Evolutionary conservation across 441 rosid genomes (phyloP), one percentile per base, ranked within the genome.

Genomic region (Populus hybrid): DNA sequence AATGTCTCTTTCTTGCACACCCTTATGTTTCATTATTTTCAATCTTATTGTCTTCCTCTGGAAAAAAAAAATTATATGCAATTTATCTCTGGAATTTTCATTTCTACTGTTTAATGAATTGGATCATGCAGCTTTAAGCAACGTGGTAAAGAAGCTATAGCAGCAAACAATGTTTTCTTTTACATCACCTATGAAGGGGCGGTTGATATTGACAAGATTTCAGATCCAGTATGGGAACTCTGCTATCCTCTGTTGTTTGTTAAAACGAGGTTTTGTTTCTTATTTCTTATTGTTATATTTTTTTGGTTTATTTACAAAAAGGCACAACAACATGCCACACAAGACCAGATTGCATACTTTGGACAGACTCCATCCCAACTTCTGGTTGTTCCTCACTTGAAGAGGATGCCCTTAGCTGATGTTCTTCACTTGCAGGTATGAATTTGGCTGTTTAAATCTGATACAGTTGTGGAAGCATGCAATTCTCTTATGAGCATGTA

Each of bases 361-460:
- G 99, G 99, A 79, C 99, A 97, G 84, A 97, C 99, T 36, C 99
- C 99, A 79, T 97, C 99, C 81, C 98, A 94, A 85, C 99, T 97
- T 79, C 86, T 94, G 34, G 91, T 90, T 46, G 88, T 84, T 70
- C 99, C 99, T 83, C 99, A 97, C 88, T 79, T 87, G 90, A 94
- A 90, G 82, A 91, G 84, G 86, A 90, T 90, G 93, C 94, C 97
- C 35, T 81, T 92, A 77, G 83, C 92, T 50, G 97, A 97, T 79
- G 94, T 91, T 86, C 92, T 93, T 83, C 97, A 90, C 84, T 82
- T 94, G 87, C 98, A 94, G 98, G 99, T 96, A 74, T 70, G 46
- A 73, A 79, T 57, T 81, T 35, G 35, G 14, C 61, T 23, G 18
- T 59, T 78, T 66, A 28, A 69, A 59, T 63, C 68, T 78, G 46